Evolutionary conservation across 805 yeast species (phyloP).

Genomic region (Phaffomyces thermotolerans): DNA sequence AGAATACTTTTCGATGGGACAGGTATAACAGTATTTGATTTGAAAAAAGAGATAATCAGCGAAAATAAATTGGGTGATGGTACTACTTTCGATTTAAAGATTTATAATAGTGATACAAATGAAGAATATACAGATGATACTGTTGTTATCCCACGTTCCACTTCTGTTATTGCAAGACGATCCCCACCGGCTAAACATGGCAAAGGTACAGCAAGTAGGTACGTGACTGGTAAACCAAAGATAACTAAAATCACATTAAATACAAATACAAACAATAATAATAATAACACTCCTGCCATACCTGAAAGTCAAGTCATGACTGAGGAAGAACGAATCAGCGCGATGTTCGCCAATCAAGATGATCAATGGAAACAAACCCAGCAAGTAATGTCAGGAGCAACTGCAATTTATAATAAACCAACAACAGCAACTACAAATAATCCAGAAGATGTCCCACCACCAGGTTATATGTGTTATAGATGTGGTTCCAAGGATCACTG

Average conservation of each 20-base stretch:
- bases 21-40: constrained; percentile 89
- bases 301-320: constrained; percentile 37
- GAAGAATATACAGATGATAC: constrained; percentile 85
- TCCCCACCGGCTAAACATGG: constrained; percentile 52
- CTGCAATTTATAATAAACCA: constrained; percentile 58
- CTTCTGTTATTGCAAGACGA: constrained; percentile 73
- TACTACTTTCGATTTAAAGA: constrained; percentile 68
- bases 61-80: constrained; percentile 80
- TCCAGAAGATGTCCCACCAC: constrained; percentile 80
- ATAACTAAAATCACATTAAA: constrained; percentile 28
- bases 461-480: constrained; percentile 91
- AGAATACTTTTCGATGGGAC: constrained; percentile 92
- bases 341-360: constrained; percentile 89
- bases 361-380: constrained; percentile 95
- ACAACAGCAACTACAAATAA: constrained; percentile 20
- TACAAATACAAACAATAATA: constrained; percentile 7
- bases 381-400: constrained; percentile 79
- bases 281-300: constrained; percentile 3
- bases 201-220: constrained; percentile 54
- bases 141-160: constrained; percentile 83
- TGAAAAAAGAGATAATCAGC: constrained; percentile 81
- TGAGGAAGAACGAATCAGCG: constrained; percentile 84
- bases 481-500: constrained; percentile 96
- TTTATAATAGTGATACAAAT: constrained; percentile 64
- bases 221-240: constrained; percentile 66